These are phyloP conservation scores for Claviceps quebecensis DNA, from an alignment of 2,329 filamentous ascomycete genomes.

Conservation along the genomic window DNA sequence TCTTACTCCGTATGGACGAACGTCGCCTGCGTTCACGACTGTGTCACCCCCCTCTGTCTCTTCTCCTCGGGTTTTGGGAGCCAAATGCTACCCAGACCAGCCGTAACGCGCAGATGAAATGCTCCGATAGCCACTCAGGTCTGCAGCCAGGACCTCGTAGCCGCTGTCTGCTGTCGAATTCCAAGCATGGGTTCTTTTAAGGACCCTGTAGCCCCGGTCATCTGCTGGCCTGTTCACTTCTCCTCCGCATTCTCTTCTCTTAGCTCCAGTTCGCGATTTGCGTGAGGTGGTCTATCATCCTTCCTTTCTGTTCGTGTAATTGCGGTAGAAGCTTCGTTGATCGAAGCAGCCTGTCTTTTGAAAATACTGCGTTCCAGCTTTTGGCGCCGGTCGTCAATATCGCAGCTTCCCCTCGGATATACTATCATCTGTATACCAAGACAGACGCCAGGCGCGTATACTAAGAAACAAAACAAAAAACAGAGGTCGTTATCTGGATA, in stretches of 20 bases:
- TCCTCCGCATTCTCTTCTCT: constrained; percentile 22
- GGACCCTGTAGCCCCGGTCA: constrained; percentile 16
- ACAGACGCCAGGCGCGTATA: neutral
- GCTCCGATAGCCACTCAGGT: constrained; percentile 13
- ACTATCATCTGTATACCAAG: constrained; percentile 3
- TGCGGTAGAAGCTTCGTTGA: constrained; percentile 27
- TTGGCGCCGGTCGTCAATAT: constrained; percentile 24
- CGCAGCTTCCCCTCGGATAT: constrained; percentile 6
- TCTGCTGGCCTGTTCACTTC: constrained; percentile 11
- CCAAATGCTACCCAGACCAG: constrained; percentile 4
- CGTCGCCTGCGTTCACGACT: too few relatives aligned
- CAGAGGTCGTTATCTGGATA: constrained; percentile 14
- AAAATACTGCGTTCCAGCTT: constrained; percentile 7
- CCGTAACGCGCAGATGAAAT: constrained; percentile 6
- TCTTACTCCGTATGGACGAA: too few relatives aligned
- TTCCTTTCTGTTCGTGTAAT: constrained; percentile 13
- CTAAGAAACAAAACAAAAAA: neutral
- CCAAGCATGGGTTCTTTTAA: constrained; percentile 12
- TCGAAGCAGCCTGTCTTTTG: constrained; percentile 29
- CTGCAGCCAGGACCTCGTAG: constrained; percentile 14
- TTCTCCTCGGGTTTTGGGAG: neutral
- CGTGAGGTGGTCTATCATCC: constrained; percentile 6
- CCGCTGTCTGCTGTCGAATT: constrained; percentile 11
- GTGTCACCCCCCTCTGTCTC: neutral
- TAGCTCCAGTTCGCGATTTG: constrained; percentile 13